Conservation (phyloP, 805 yeast genomes). For the Huiozyma naganishii region DNA sequence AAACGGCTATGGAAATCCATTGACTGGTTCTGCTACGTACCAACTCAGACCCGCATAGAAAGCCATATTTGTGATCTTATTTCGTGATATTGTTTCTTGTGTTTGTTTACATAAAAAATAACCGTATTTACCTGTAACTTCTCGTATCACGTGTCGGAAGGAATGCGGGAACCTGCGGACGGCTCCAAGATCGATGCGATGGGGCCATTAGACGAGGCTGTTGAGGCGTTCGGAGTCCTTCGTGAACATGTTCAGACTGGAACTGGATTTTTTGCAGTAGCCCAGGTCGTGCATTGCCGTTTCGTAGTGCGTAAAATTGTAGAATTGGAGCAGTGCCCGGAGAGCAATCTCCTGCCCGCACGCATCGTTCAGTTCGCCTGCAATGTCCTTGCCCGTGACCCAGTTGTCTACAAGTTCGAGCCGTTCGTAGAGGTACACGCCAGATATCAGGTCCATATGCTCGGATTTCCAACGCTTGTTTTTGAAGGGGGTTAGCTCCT, state of each 20-base stretch:
- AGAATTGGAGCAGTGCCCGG: slow-evolving; percentile 66
- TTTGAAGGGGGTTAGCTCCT: slow-evolving; percentile 76
- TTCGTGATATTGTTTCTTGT: no score
- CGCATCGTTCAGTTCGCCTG: slow-evolving; percentile 63
- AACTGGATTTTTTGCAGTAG: slow-evolving; percentile 21
- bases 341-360: slow-evolving; percentile 80
- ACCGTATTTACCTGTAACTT: no score
- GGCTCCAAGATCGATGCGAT: no score
- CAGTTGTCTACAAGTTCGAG: slow-evolving; percentile 72
- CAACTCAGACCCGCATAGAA: no score
- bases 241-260: slow-evolving; percentile 1
- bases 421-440: slow-evolving; percentile 67
- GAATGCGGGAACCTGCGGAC: no score
- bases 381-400: slow-evolving; percentile 74
- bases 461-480: slow-evolving; percentile 90
- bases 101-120: no score
- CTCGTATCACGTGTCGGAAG: no score
- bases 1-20: slow-evolving; percentile 19
- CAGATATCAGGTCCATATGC: slow-evolving; percentile 88
- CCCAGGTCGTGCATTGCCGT: slow-evolving; percentile 46
- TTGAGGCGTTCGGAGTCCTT: background rate
- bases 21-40: background rate
- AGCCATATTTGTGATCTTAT: no score
- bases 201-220: no score
- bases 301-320: slow-evolving; percentile 52